A percentile compares a stretch with the other conserved stretches of the same genome.
phyloP scores from a whole-genome alignment of 2,329 filamentous ascomycete genomes.

The Aaosphaeria pasadenensis region DNA sequence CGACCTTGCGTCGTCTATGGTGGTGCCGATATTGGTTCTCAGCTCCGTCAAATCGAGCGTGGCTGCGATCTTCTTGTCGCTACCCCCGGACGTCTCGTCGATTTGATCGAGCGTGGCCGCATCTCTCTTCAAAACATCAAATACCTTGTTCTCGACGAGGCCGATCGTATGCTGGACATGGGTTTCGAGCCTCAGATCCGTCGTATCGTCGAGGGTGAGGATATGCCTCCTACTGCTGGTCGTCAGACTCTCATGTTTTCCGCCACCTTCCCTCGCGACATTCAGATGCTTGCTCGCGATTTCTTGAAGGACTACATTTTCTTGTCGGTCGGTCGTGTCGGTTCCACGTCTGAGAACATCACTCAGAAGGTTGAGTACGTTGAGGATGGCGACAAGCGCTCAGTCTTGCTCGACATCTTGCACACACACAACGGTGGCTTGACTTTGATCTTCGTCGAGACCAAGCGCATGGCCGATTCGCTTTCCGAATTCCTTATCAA shows the following conservation, averaged over 20 bases:
- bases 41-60: constrained; percentile 96
- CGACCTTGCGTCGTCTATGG: constrained; percentile 98
- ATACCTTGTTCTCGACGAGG: constrained; percentile 97
- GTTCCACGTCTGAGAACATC: constrained; percentile 99
- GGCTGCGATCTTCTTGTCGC: constrained; percentile 96
- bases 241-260: constrained; percentile 99
- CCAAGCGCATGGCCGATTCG: constrained; percentile 98
- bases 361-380: constrained; percentile 99
- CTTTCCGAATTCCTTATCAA: constrained; percentile 98
- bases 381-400: constrained; percentile 96
- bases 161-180: constrained; percentile 99
- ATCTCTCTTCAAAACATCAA: constrained; percentile 99
- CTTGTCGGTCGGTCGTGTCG: constrained; percentile 96
- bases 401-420: constrained; percentile 92
- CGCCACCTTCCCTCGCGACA: constrained; percentile 97
- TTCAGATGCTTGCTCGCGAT: constrained; percentile 97
- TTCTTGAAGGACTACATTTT: constrained; percentile 99
- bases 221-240: constrained; percentile 80
- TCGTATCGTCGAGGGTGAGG: constrained; percentile 95
- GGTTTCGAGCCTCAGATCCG: constrained; percentile 99
- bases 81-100: constrained; percentile 93
- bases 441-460: constrained; percentile 97
- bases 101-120: constrained; percentile 96
- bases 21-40: constrained; percentile 96
- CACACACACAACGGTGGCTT: constrained; percentile 82